Conservation (phyloP, 2,329 filamentous ascomycete genomes). For the Fusarium newnesense region DNA sequence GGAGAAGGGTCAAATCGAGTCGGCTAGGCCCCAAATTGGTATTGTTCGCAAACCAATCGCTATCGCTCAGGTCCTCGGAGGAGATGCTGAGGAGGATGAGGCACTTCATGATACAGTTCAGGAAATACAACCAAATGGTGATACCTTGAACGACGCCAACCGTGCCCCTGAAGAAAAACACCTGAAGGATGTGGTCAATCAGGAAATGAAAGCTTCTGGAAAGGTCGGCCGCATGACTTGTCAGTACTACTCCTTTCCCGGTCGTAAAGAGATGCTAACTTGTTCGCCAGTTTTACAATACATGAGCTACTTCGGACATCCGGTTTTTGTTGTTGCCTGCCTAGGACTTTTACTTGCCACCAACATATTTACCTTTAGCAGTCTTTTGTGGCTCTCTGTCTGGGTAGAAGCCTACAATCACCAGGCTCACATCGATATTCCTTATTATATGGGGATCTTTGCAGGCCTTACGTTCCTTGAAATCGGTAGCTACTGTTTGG, state of each 20-base stretch:
- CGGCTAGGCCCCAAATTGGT: constrained; percentile 57
- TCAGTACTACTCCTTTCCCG: constrained; percentile 43
- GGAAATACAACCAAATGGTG: constrained; percentile 44
- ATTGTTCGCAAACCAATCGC: constrained; percentile 57
- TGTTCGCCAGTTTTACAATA: constrained; percentile 57
- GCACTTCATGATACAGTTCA: constrained; percentile 38
- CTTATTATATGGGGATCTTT: constrained; percentile 66
- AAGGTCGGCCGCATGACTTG: constrained; percentile 57
- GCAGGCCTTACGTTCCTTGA: constrained; percentile 57
- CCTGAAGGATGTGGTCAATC: constrained; percentile 56
- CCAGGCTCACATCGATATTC: constrained; percentile 56
- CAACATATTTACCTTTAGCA: constrained; percentile 55
- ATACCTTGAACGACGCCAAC: constrained; percentile 44
- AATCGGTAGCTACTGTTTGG: constrained; percentile 54
- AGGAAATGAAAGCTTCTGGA: constrained; percentile 60
- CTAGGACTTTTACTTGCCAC: constrained; percentile 53
- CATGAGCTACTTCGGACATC: constrained; percentile 61
- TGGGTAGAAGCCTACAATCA: constrained; percentile 64
- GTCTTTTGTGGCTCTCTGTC: constrained; percentile 60
- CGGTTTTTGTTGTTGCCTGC: constrained; percentile 54
- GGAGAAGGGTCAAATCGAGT: constrained; percentile 57
- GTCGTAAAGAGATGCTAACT: constrained; percentile 13
- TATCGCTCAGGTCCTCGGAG: constrained; percentile 52
- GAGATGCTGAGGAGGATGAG: constrained; percentile 50
- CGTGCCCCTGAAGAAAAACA: constrained; percentile 52